phyloP scores from a whole-genome alignment of 176 grass and related monocot genomes.

The maize (Zea mays) region DNA sequence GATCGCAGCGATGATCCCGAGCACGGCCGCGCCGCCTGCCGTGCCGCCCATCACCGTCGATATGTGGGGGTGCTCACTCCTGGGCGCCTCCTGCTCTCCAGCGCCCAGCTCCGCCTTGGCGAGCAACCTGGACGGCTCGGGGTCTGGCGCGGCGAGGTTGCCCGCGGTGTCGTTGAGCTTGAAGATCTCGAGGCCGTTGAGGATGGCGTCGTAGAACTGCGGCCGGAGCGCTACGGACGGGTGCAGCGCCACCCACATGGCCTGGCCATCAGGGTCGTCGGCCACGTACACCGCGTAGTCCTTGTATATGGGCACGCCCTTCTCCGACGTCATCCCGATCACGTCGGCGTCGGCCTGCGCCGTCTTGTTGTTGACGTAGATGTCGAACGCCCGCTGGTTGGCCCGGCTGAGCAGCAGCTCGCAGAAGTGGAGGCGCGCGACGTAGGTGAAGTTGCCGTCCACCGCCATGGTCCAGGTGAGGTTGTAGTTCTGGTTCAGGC shows the following conservation, averaged over 20 bases:
- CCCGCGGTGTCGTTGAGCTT: conserved; percentile 56
- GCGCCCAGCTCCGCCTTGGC: conserved; percentile 49
- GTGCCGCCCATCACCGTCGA: conserved; percentile 49
- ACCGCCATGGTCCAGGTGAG: conserved; percentile 71
- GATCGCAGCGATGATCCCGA: conserved; percentile 47
- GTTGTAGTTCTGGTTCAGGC: conserved; percentile 76
- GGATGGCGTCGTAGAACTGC: conserved; percentile 69
- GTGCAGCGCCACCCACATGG: conserved; percentile 71
- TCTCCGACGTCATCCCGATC: conserved; percentile 50
- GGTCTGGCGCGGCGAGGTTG: conserved; percentile 60
- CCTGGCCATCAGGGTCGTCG: conserved; percentile 44
- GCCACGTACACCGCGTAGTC: conserved; percentile 54
- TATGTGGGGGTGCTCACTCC: not conserved
- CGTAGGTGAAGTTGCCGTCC: conserved; percentile 82
- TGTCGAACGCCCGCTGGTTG: conserved; percentile 78
- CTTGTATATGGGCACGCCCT: conserved; percentile 64
- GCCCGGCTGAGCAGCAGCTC: conserved; percentile 60
- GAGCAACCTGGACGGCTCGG: conserved; percentile 60
- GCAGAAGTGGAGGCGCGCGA: conserved; percentile 73
- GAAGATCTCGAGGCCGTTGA: conserved; percentile 86
- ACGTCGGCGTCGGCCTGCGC: conserved; percentile 64
- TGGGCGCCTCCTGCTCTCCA: not conserved
- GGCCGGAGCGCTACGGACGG: conserved; percentile 58
- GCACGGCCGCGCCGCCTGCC: conserved; percentile 58
- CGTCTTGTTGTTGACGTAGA: conserved; percentile 85